phyloP scores from a whole-genome alignment of 768 basidiomycete species.

The Boletus rubroflammeus region DNA sequence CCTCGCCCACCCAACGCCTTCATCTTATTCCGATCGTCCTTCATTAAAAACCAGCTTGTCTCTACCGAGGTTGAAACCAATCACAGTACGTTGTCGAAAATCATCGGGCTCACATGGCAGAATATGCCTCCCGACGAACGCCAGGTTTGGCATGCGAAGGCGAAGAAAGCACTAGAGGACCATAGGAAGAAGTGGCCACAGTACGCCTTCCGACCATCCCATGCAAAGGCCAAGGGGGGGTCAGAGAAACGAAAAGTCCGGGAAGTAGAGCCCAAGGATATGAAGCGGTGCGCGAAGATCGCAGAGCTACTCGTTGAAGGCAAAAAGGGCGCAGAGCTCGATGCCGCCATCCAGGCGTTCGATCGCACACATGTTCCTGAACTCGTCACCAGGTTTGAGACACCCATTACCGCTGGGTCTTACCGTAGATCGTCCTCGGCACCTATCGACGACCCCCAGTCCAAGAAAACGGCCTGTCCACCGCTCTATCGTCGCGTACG shows the following conservation, averaged over 20 bases:
- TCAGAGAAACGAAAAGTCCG: slow-evolving; percentile 34
- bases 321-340: slow-evolving; percentile 60
- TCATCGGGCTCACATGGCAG: slow-evolving; percentile 81
- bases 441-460: slow-evolving; percentile 42
- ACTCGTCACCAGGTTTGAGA: slow-evolving; percentile 69
- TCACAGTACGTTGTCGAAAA: slow-evolving; percentile 81
- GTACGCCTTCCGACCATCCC: slow-evolving; percentile 69
- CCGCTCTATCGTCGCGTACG: slow-evolving; percentile 20
- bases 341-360: slow-evolving; percentile 59
- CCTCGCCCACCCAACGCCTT: slow-evolving; percentile 85
- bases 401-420: slow-evolving; percentile 66
- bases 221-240: slow-evolving; percentile 33
- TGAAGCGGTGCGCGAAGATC: slow-evolving; percentile 63
- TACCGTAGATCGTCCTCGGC: slow-evolving; percentile 69
- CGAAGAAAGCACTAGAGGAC: slow-evolving; percentile 67
- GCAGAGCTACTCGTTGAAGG: slow-evolving; percentile 64
- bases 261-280: slow-evolving; percentile 48
- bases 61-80: slow-evolving; percentile 76
- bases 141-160: slow-evolving; percentile 74
- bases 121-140: slow-evolving; percentile 72
- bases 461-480: slow-evolving; percentile 29
- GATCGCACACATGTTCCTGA: slow-evolving; percentile 50
- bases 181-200: slow-evolving; percentile 69
- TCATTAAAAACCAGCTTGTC: slow-evolving; percentile 76
- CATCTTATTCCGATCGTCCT: slow-evolving; percentile 81